Evolutionary conservation across 441 rosid species (phyloP).

Genomic region (Adansonia grandidieri): DNA sequence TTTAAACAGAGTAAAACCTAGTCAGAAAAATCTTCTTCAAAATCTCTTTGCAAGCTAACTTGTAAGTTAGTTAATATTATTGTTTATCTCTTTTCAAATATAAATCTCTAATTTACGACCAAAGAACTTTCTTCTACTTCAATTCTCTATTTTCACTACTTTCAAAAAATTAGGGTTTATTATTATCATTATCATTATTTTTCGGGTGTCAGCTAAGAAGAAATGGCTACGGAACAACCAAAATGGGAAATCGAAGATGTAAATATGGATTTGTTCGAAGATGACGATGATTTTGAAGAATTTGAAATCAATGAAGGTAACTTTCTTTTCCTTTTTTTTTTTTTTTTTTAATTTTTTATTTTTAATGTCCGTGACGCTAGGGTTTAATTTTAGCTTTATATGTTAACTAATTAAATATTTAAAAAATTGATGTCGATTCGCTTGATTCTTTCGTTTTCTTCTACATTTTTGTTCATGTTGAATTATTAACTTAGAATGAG

Average conservation of each 20-base stretch:
- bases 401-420: too few relatives aligned
- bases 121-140: neutral
- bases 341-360: too few relatives aligned
- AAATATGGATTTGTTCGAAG: conserved; percentile 85
- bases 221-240: conserved; percentile 66
- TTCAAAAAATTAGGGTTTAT: conserved; percentile 17
- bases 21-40: neutral
- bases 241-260: conserved; percentile 66
- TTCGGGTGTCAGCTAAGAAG: neutral
- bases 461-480: neutral
- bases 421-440: neutral
- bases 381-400: neutral
- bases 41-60: neutral
- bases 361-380: neutral
- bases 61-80: neutral
- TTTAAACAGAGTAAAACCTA: neutral
- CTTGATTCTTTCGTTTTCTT: neutral
- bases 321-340: neutral
- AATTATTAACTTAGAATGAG: neutral
- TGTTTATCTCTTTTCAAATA: neutral
- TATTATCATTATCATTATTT: neutral
- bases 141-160: neutral
- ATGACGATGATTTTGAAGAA: conserved; percentile 95
- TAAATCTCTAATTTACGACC: neutral
- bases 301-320: conserved; percentile 77